These are phyloP conservation scores for Arthroderma sp. DNA, from an alignment of 2,329 filamentous ascomycete species.

Conservation along the genomic window DNA sequence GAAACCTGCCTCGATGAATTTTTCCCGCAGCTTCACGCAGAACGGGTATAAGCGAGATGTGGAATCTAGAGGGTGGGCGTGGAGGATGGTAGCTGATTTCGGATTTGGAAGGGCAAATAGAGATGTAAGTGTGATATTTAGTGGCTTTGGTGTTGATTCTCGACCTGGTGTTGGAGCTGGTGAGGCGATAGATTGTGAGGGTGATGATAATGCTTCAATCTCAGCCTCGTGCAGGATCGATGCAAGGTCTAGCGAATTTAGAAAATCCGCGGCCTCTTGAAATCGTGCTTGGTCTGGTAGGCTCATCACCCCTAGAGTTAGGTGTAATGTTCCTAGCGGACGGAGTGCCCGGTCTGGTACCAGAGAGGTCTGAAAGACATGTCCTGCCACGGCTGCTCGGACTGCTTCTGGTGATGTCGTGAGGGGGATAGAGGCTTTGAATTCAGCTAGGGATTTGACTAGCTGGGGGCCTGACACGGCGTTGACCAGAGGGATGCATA, in stretches of 20 bases:
- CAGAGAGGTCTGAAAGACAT: slow-evolving; percentile 25
- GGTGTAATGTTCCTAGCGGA: slow-evolving; percentile 66
- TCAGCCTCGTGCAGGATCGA: slow-evolving; percentile 24
- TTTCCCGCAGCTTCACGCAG: slow-evolving; percentile 26
- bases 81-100: slow-evolving; percentile 26
- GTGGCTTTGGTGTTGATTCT: slow-evolving; percentile 12
- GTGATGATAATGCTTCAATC: slow-evolving; percentile 18
- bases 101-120: slow-evolving; percentile 25
- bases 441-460: slow-evolving; percentile 45
- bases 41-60: slow-evolving; percentile 30
- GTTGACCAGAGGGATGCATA: slow-evolving; percentile 49
- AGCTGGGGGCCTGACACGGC: slow-evolving; percentile 50
- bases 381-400: slow-evolving; percentile 13
- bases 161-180: background rate
- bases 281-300: slow-evolving; percentile 42
- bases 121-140: slow-evolving; percentile 33
- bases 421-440: slow-evolving; percentile 43
- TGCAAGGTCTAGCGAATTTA: slow-evolving; percentile 34
- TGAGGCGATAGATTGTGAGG: background rate
- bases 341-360: slow-evolving; percentile 57
- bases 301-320: slow-evolving; percentile 79
- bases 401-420: slow-evolving; percentile 4
- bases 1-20: slow-evolving; percentile 33
- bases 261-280: slow-evolving; percentile 31
- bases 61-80: slow-evolving; percentile 26